A percentile compares a stretch with the other conserved stretches of the same genome.
These are phyloP conservation scores for Alternaria consortialis DNA, from an alignment of 2,329 filamentous ascomycete genomes.

Conservation along the genomic window DNA sequence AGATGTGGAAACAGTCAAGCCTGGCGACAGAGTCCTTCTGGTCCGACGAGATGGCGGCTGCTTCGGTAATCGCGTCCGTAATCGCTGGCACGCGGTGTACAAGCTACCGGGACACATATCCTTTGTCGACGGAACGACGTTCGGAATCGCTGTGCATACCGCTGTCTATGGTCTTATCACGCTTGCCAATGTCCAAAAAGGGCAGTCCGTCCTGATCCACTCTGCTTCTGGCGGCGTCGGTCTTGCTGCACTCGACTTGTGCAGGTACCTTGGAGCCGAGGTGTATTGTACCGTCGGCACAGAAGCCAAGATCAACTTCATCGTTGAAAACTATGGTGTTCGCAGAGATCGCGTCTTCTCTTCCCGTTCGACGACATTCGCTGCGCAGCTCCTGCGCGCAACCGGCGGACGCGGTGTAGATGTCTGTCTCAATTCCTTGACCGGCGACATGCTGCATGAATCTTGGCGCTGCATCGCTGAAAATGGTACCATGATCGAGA, in stretches of 20 bases:
- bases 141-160: background rate
- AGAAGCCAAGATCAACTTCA: background rate
- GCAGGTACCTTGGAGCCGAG: background rate
- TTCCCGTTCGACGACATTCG: background rate
- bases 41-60: background rate
- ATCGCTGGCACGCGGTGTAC: background rate
- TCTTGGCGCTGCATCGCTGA: conserved; percentile 2
- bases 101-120: background rate
- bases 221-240: background rate
- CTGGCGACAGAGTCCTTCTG: background rate
- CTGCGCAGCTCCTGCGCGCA: background rate
- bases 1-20: background rate
- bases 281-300: background rate
- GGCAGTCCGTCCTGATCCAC: background rate
- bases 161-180: background rate
- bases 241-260: background rate
- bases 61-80: background rate
- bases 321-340: background rate
- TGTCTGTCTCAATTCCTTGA: conserved; percentile 3
- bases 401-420: conserved; percentile 5
- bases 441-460: conserved; percentile 5
- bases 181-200: background rate
- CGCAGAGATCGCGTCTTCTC: background rate
- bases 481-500: conserved; percentile 26
- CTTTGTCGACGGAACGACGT: background rate